phyloP scores from a whole-genome alignment of 148 eudicot species.

The Salicornia ramosissima region DNA sequence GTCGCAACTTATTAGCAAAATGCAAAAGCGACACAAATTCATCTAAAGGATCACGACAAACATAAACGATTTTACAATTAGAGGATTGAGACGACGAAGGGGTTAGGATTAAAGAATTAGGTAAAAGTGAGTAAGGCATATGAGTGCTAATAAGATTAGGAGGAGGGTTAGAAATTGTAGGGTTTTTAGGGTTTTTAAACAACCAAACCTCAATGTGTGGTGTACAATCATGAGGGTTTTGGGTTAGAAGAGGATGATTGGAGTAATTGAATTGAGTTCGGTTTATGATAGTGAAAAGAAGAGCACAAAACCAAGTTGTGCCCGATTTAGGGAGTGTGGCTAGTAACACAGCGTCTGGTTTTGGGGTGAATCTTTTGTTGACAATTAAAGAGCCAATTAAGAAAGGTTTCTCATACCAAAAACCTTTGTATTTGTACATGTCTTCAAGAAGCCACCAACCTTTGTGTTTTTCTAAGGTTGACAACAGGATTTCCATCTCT shows the following conservation, averaged over 20 bases:
- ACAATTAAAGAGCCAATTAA: not conserved
- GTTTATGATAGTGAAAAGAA: constrained; percentile 24
- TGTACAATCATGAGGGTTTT: not conserved
- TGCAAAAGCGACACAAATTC: constrained; percentile 16
- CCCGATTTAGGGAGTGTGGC: constrained; percentile 27
- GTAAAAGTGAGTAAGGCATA: constrained; percentile 8
- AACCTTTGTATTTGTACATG: constrained; percentile 9
- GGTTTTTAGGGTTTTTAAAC: not conserved
- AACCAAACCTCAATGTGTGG: not conserved
- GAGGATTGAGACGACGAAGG: no score
- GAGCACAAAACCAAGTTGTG: constrained; percentile 28
- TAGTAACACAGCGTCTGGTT: constrained; percentile 6
- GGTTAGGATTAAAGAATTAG: not conserved
- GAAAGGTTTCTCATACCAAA: constrained; percentile 10
- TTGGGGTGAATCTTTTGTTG: not conserved
- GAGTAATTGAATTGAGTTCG: constrained; percentile 13
- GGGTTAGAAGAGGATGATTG: constrained; percentile 3
- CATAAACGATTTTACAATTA: constrained; percentile 3
- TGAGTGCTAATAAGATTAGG: not conserved
- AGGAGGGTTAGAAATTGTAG: not conserved
- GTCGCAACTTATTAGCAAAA: constrained; percentile 1
- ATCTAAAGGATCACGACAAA: constrained; percentile 14
- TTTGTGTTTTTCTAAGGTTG: not conserved
- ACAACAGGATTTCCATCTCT: not conserved
- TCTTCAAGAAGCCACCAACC: constrained; percentile 2